Conservation (phyloP, 441 rosid genomes). For the Populus hybrid region DNA sequence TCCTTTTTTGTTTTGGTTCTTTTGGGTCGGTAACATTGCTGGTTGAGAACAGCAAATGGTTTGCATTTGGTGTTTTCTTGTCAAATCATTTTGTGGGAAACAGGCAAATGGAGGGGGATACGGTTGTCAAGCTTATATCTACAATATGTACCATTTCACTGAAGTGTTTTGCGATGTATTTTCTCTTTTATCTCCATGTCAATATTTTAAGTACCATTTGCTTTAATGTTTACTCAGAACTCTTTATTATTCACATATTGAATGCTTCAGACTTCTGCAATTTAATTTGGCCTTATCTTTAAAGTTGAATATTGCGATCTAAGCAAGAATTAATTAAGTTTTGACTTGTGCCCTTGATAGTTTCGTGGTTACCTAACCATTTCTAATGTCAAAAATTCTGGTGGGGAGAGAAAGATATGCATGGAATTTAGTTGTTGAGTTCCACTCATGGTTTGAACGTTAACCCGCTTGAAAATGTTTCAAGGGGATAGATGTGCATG, state of each 20-base stretch:
- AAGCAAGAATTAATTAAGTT: neutral
- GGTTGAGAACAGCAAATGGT: slow-evolving; percentile 12
- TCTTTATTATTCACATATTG: slow-evolving; percentile 3
- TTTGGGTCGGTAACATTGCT: slow-evolving; percentile 6
- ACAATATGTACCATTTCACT: neutral
- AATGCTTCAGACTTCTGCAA: neutral
- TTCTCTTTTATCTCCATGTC: slow-evolving; percentile 15
- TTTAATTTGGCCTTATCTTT: neutral
- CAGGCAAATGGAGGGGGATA: slow-evolving; percentile 9
- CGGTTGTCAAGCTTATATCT: slow-evolving; percentile 10
- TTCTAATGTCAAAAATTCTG: neutral
- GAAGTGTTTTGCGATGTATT: slow-evolving; percentile 20
- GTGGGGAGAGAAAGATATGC: neutral
- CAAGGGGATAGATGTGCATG: no score
- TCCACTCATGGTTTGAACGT: neutral
- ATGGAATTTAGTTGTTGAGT: neutral
- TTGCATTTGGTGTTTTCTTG: slow-evolving; percentile 23
- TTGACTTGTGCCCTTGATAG: neutral
- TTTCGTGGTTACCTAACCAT: neutral
- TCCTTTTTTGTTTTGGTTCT: slow-evolving; percentile 7
- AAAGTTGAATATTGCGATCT: neutral
- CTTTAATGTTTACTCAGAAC: neutral
- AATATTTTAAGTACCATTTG: slow-evolving; percentile 7
- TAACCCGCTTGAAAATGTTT: no score
- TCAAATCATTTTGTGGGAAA: slow-evolving; percentile 11